phyloP scores from a whole-genome alignment of 306 rosid genomes.

The Cicer yamashitae region DNA sequence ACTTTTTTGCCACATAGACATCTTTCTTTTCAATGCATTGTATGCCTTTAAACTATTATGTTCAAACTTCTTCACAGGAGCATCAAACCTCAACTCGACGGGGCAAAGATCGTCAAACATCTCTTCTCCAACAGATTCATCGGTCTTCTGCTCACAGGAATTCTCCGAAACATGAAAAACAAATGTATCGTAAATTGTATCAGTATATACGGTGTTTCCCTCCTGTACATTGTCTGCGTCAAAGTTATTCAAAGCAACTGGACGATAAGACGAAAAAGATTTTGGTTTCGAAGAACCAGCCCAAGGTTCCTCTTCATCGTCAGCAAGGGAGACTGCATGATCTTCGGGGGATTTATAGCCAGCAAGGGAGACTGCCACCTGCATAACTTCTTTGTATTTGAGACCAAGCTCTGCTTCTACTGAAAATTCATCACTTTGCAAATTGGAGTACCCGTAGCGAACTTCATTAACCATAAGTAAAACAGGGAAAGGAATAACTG shows the following conservation, averaged over 20 bases:
- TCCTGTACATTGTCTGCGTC: constrained; percentile 29
- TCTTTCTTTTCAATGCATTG: constrained; percentile 56
- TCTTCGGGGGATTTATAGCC: constrained; percentile 40
- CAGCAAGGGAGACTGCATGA: constrained; percentile 58
- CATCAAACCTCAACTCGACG: constrained; percentile 57
- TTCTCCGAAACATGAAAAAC: constrained; percentile 50
- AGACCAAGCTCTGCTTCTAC: constrained; percentile 50
- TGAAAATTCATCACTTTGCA: constrained; percentile 53
- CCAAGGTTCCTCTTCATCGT: constrained; percentile 58
- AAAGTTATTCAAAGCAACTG: constrained; percentile 46
- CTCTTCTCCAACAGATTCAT: constrained; percentile 49
- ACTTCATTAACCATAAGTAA: constrained; percentile 60
- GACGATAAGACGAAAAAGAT: constrained; percentile 45
- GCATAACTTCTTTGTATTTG: constrained; percentile 55
- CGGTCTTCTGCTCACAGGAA: constrained; percentile 41
- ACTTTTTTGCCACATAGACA: constrained; percentile 61
- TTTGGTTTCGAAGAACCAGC: constrained; percentile 48
- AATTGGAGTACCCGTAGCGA: constrained; percentile 48
- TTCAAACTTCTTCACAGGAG: constrained; percentile 50
- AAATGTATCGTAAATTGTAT: constrained; percentile 52
- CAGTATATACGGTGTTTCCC: constrained; percentile 43
- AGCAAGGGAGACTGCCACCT: constrained; percentile 39
- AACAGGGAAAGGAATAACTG: constrained; percentile 71
- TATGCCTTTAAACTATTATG: constrained; percentile 54
- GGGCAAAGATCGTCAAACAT: constrained; percentile 66